Evolutionary conservation across 495 filamentous ascomycete genomes (phyloP), one percentile per base, ranked within the genome.

Genomic region (Hypoxylon perforatum): DNA sequence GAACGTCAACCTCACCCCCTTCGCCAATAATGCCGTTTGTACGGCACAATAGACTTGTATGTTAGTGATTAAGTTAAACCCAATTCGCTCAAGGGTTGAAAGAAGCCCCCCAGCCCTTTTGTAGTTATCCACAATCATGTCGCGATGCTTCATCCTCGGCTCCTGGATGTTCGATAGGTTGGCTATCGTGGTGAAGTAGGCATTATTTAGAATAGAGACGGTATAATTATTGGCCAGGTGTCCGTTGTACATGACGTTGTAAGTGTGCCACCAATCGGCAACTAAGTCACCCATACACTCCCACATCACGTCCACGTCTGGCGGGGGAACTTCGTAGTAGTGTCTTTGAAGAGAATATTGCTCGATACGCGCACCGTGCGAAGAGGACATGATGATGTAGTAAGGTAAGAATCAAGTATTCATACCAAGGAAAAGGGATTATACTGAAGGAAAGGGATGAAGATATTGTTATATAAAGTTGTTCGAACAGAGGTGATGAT

Each of bases 91-190:
- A 9, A 59, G 48, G 14, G 25, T 17, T 3, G 28, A 18, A 1
- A 59, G 15, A 4, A 54, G 10, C 15, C 39, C 54, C 17, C 54
- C 54, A 4, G 55, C 48, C 4, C 18, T 30, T 17, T 14, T 65
- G 28, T 45, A 54, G 41, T 65, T 65, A 12, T 59, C 62, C 21
- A 65, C 39, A 4, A 65, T 53, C 11, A 65, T 49, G 19, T 65
- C 55, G 11, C 62, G 35, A 11, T 65, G 54, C 19, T 59, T 65
- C 46, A 57, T 57, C 30, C 8, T 50, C 3, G 61, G 61, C 3
- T 1, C 0, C 11, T 36, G 52, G 9, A 46, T 0, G 0, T 0
- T 1, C 0, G 0, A 1, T 28, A 42, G 17, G 7, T 21, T 47
- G 19, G 57, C 14, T 9, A 1, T 7, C 8, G 15, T 18, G 9